phyloP scores from a whole-genome alignment of 345 rosid species.

The Acer negundo region DNA sequence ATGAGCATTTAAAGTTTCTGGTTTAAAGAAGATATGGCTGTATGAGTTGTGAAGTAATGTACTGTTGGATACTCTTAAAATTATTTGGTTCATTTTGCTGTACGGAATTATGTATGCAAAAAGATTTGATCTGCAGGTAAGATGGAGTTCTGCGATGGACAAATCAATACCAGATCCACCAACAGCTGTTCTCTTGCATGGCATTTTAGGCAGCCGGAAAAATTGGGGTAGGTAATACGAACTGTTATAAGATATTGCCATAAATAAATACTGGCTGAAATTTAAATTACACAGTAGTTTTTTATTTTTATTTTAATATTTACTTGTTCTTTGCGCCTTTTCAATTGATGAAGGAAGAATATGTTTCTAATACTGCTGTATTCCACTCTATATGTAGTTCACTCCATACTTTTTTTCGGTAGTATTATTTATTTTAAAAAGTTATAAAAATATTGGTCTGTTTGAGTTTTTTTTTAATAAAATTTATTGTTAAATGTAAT shows the following conservation, averaged over 20 bases:
- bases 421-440: not conserved
- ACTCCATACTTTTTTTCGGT: not conserved
- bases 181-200: slow-evolving; percentile 91
- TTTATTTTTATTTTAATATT: not conserved
- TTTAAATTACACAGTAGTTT: not conserved
- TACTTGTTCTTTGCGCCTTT: not conserved
- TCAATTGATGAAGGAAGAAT: not conserved
- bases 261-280: not conserved
- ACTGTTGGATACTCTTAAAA: not conserved
- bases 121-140: slow-evolving; percentile 51
- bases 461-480: not conserved
- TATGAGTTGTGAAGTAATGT: not conserved
- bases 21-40: not conserved
- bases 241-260: not conserved
- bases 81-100: not conserved
- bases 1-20: not conserved
- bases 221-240: slow-evolving; percentile 73
- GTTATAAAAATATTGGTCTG: not conserved
- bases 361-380: not conserved
- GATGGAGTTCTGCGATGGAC: slow-evolving; percentile 67
- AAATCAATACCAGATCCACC: slow-evolving; percentile 84
- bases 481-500: not conserved
- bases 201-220: slow-evolving; percentile 86
- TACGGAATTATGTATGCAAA: slow-evolving; percentile 2
- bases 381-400: not conserved